Evolutionary conservation across 805 yeast species (phyloP).

Genomic region (Millerozyma miso): DNA sequence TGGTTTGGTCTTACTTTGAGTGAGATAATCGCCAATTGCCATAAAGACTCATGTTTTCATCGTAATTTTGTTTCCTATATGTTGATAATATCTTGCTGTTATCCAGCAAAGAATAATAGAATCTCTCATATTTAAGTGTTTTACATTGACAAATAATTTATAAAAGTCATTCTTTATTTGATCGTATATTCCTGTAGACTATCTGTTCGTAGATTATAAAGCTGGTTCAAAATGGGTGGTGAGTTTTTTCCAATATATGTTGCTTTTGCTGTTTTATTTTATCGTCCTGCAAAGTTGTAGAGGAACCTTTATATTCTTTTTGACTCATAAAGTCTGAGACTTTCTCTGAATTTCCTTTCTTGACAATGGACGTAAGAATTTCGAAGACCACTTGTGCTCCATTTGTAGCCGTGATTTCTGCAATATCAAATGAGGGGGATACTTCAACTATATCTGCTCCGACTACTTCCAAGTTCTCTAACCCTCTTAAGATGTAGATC

Average conservation of each 20-base stretch:
- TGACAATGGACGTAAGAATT: constrained; percentile 69
- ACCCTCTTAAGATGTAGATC: constrained; percentile 41
- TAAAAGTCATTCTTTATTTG: background rate
- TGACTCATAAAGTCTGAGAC: too few relatives aligned
- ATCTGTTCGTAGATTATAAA: too few relatives aligned
- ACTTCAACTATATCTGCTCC: constrained; percentile 60
- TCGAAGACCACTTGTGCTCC: constrained; percentile 73
- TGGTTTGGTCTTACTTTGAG: constrained; percentile 45
- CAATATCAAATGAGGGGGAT: constrained; percentile 59
- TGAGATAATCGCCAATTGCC: too few relatives aligned
- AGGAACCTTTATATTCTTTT: too few relatives aligned
- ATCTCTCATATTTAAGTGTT: background rate
- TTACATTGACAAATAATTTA: background rate
- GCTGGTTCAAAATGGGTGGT: too few relatives aligned
- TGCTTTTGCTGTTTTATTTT: too few relatives aligned
- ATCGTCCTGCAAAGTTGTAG: too few relatives aligned
- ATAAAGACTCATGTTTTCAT: background rate
- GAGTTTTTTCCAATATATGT: too few relatives aligned
- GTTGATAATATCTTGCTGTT: background rate
- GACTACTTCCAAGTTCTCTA: constrained; percentile 43
- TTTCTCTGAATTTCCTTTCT: constrained; percentile 37
- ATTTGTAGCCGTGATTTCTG: constrained; percentile 63
- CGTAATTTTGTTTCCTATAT: background rate
- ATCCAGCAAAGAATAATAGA: background rate
- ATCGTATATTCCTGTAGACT: background rate